Conservation (phyloP, 176 grass and related monocot species). For the Hordeum marinum region DNA sequence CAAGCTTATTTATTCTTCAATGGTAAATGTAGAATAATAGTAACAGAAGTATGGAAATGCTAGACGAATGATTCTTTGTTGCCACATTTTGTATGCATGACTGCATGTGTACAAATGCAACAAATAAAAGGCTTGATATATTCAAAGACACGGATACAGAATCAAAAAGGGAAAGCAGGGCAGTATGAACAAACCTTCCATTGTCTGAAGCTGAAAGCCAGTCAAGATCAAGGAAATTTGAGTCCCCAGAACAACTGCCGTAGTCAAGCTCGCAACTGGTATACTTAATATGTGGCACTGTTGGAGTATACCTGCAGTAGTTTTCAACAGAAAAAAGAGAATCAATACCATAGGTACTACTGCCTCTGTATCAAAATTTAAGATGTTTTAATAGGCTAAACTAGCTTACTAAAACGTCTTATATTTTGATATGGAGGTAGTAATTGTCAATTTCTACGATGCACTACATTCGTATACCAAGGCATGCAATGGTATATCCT, state of each 20-base stretch:
- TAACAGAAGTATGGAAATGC: background rate
- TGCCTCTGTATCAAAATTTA: too few relatives aligned
- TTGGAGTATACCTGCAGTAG: constrained; percentile 36
- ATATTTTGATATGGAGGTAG: too few relatives aligned
- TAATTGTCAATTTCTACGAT: background rate
- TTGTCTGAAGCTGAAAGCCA: constrained; percentile 53
- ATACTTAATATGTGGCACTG: constrained; percentile 32
- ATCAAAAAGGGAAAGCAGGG: constrained; percentile 3
- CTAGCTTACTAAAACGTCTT: too few relatives aligned
- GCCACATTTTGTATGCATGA: constrained; percentile 1
- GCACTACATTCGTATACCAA: background rate
- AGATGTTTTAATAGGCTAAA: too few relatives aligned
- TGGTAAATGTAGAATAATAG: background rate
- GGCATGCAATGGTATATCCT: background rate
- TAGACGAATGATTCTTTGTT: background rate
- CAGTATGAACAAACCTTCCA: constrained; percentile 40
- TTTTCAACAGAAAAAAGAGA: constrained; percentile 29
- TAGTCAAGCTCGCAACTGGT: constrained; percentile 36
- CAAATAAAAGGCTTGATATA: background rate
- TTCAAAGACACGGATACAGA: background rate
- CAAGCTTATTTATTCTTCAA: background rate
- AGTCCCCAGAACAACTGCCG: constrained; percentile 44
- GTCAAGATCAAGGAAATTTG: constrained; percentile 60
- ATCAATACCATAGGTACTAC: background rate
- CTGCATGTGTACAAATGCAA: background rate